These are phyloP conservation scores for Trifolium dubium DNA, from an alignment of 306 rosid species.

Conservation along the genomic window DNA sequence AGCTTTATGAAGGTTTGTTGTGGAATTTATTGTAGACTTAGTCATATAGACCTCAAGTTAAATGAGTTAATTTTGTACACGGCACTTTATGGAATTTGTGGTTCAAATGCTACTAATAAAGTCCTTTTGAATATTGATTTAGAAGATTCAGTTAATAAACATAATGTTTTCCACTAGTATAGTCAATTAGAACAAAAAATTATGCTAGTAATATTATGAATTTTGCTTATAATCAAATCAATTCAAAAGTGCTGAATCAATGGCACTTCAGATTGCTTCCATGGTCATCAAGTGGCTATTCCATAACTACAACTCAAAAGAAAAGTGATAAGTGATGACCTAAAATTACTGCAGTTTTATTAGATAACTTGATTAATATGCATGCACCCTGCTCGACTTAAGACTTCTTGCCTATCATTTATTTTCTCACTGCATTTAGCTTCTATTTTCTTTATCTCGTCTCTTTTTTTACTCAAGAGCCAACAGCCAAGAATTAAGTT, in stretches of 20 bases:
- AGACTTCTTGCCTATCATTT: neutral
- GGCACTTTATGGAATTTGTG: constrained; percentile 27
- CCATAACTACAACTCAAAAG: constrained; percentile 9
- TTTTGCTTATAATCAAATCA: constrained; percentile 12
- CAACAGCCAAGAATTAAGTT: constrained; percentile 6
- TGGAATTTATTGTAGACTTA: constrained; percentile 35
- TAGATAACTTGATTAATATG: constrained; percentile 24
- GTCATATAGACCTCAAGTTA: constrained; percentile 17
- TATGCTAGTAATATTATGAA: constrained; percentile 15
- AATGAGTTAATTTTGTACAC: constrained; percentile 35
- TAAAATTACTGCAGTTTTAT: constrained; percentile 27
- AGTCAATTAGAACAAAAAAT: constrained; percentile 12
- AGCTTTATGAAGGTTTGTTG: constrained; percentile 78
- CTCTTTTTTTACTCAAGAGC: neutral
- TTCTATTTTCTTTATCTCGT: constrained; percentile 32
- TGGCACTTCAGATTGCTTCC: constrained; percentile 3
- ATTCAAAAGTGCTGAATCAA: constrained; percentile 23
- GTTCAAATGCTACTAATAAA: constrained; percentile 23
- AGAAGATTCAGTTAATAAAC: constrained; percentile 14
- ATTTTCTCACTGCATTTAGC: constrained; percentile 1
- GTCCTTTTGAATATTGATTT: constrained; percentile 23
- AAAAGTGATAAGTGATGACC: neutral
- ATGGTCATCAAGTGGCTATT: constrained; percentile 28
- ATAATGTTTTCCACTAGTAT: neutral
- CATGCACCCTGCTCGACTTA: constrained; percentile 15